These are phyloP conservation scores for Aspergillus arachidicola DNA, from an alignment of 2,329 filamentous ascomycete species.

Conservation along the genomic window DNA sequence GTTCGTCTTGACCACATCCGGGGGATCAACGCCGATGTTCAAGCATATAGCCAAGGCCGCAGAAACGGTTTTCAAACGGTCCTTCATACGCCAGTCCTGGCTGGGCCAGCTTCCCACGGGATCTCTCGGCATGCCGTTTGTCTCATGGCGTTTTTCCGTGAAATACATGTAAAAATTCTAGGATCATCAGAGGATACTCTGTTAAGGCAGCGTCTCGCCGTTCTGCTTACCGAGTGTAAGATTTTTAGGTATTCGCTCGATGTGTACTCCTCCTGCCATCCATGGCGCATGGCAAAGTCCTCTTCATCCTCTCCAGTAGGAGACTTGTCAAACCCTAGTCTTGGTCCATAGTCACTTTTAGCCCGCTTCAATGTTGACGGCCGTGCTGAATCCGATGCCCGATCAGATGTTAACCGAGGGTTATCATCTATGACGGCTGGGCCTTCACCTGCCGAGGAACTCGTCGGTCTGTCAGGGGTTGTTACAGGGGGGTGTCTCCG, in stretches of 20 bases:
- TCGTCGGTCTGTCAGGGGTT: conserved; percentile 30
- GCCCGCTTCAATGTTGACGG: conserved; percentile 51
- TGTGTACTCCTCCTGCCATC: conserved; percentile 90
- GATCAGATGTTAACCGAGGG: conserved; percentile 31
- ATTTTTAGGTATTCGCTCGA: conserved; percentile 86
- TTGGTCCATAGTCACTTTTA: conserved; percentile 57
- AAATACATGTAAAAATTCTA: conserved; percentile 99
- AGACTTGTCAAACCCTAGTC: conserved; percentile 34
- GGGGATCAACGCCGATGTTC: conserved; percentile 96
- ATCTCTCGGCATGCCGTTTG: conserved; percentile 79
- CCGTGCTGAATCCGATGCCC: conserved; percentile 34
- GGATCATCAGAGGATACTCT: not conserved
- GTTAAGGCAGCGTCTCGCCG: not conserved
- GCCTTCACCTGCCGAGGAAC: conserved; percentile 36
- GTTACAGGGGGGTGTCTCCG: conserved; percentile 27
- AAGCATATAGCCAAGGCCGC: conserved; percentile 91
- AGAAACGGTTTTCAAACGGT: conserved; percentile 93
- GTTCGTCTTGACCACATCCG: conserved; percentile 93
- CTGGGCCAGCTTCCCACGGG: conserved; percentile 58
- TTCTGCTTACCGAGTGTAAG: conserved; percentile 69
- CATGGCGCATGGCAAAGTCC: conserved; percentile 70
- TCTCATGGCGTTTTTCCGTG: conserved; percentile 96
- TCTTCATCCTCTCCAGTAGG: conserved; percentile 49
- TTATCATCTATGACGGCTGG: conserved; percentile 24
- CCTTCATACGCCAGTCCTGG: conserved; percentile 96